Conservation (phyloP, 129 eudicot genomes). For the Escallonia herrerae region DNA sequence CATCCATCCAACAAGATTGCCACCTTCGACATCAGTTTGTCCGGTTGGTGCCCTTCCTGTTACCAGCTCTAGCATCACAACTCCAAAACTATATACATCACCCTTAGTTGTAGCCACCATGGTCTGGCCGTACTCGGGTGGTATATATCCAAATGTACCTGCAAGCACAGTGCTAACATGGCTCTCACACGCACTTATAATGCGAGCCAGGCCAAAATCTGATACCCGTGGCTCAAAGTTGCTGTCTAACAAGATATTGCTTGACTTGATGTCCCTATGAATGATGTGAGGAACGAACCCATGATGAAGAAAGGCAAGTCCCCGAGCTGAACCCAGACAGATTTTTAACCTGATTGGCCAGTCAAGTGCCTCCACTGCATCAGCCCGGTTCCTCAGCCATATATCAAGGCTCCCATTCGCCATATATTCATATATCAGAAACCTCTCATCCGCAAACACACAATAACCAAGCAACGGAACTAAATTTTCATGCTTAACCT, state of each 20-base stretch:
- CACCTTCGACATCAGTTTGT: slow-evolving; percentile 82
- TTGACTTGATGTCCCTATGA: slow-evolving; percentile 86
- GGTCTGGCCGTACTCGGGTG: slow-evolving; percentile 88
- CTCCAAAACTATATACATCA: slow-evolving; percentile 90
- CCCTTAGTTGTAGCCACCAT: slow-evolving; percentile 89
- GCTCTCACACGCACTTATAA: slow-evolving; percentile 91
- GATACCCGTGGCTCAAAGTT: slow-evolving; percentile 82
- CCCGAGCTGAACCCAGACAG: slow-evolving; percentile 72
- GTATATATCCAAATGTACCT: slow-evolving; percentile 87
- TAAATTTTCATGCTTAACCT: slow-evolving; percentile 71
- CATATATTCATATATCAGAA: slow-evolving; percentile 90
- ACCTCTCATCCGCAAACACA: slow-evolving; percentile 71
- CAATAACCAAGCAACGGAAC: slow-evolving; percentile 81
- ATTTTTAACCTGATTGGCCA: slow-evolving; percentile 88
- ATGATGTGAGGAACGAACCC: slow-evolving; percentile 88
- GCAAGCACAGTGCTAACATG: slow-evolving; percentile 87
- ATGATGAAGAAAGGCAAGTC: slow-evolving; percentile 82
- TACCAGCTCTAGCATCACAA: slow-evolving; percentile 81
- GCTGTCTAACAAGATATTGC: slow-evolving; percentile 74
- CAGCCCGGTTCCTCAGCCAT: slow-evolving; percentile 72
- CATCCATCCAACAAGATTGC: slow-evolving; percentile 93
- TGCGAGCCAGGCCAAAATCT: slow-evolving; percentile 87
- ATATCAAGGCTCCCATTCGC: slow-evolving; percentile 84
- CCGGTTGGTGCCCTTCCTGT: slow-evolving; percentile 86
- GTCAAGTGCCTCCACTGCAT: slow-evolving; percentile 63